These are phyloP conservation scores for Debaryomyces maramus DNA, from an alignment of 805 yeast genomes.

Conservation along the genomic window DNA sequence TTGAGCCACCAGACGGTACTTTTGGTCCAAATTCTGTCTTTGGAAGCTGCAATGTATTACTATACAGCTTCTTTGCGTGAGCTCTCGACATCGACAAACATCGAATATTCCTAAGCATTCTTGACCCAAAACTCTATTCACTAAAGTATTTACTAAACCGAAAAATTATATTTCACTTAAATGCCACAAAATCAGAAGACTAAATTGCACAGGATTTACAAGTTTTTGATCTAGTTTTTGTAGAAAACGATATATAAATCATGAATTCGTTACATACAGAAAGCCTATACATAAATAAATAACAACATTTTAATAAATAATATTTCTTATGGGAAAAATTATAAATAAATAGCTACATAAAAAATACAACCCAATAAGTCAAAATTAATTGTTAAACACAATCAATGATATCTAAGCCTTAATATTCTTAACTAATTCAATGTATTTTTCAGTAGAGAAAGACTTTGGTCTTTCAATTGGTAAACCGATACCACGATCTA, in stretches of 20 bases:
- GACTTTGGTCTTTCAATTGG: slow-evolving; percentile 86
- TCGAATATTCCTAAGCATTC: neutral
- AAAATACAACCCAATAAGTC: slow-evolving; percentile 1
- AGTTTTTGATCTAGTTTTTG: too few relatives aligned
- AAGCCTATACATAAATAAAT: slow-evolving; percentile 9
- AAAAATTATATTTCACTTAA: slow-evolving; percentile 1
- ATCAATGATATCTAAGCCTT: slow-evolving; percentile 12
- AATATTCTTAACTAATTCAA: slow-evolving; percentile 65
- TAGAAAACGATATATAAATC: slow-evolving; percentile 4
- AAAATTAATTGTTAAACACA: neutral
- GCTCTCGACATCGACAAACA: neutral
- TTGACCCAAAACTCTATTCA: neutral
- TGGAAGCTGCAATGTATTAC: slow-evolving; percentile 64
- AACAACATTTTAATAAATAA: slow-evolving; percentile 1
- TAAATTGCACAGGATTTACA: too few relatives aligned
- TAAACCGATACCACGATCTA: slow-evolving; percentile 75
- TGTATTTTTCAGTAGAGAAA: slow-evolving; percentile 90
- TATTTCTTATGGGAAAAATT: neutral
- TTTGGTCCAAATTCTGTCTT: slow-evolving; percentile 53
- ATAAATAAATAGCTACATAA: slow-evolving; percentile 5
- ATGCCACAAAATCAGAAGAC: neutral
- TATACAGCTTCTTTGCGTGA: slow-evolving; percentile 27
- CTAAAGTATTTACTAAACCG: neutral
- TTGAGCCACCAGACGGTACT: slow-evolving; percentile 50
- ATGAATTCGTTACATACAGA: slow-evolving; percentile 13